A percentile compares a stretch with the other conserved stretches of the same genome.
Evolutionary conservation across 805 yeast genomes (phyloP).

Genomic region (Jamesozyma lodderae): DNA sequence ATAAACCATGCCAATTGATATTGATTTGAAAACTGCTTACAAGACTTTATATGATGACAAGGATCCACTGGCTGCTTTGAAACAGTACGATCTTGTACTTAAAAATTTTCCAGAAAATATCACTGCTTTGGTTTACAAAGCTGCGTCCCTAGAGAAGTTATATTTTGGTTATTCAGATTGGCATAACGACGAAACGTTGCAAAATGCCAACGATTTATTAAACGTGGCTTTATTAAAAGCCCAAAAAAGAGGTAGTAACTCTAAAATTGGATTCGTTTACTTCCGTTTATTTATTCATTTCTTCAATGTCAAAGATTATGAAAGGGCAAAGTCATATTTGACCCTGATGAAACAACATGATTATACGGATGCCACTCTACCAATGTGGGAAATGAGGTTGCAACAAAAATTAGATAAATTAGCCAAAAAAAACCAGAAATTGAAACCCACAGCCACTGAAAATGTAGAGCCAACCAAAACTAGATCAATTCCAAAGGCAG

Average conservation of each 20-base stretch:
- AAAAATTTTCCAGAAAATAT: slow-evolving; percentile 38
- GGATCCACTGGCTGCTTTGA: slow-evolving; percentile 39
- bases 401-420: slow-evolving; percentile 14
- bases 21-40: slow-evolving; percentile 36
- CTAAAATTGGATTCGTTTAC: slow-evolving; percentile 39
- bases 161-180: slow-evolving; percentile 32
- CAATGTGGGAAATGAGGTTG: slow-evolving; percentile 35
- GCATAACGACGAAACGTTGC: slow-evolving; percentile 36
- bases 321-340: slow-evolving; percentile 36
- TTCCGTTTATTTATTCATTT: slow-evolving; percentile 42
- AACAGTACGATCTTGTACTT: slow-evolving; percentile 33
- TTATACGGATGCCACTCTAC: slow-evolving; percentile 39
- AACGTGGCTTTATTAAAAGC: slow-evolving; percentile 39
- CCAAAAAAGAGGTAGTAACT: slow-evolving; percentile 36
- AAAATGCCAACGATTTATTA: slow-evolving; percentile 30
- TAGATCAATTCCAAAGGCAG: background rate
- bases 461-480: background rate
- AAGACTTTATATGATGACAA: slow-evolving; percentile 37
- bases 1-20: slow-evolving; percentile 28
- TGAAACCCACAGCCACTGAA: background rate
- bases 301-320: slow-evolving; percentile 37
- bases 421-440: slow-evolving; percentile 4
- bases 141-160: slow-evolving; percentile 41
- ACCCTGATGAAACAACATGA: slow-evolving; percentile 35
- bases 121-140: slow-evolving; percentile 39